Evolutionary conservation across 1,139 yeast species (phyloP).

Genomic region (Protomyces arabidopsidicola): DNA sequence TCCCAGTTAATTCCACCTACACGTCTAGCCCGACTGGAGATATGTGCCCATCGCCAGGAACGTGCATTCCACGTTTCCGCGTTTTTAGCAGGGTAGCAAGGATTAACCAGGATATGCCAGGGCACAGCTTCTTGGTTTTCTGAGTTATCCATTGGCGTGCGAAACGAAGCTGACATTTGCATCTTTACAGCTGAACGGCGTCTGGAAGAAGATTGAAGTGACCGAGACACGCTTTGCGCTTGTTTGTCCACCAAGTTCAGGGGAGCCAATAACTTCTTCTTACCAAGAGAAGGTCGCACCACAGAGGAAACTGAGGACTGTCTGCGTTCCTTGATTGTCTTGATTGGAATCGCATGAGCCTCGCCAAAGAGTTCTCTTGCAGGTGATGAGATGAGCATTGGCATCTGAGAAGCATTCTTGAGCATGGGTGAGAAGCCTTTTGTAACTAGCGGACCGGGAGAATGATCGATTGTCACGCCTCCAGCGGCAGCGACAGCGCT

Average conservation of each 20-base stretch:
- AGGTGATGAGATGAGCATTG: background rate
- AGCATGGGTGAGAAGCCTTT: background rate
- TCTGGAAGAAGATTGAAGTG: background rate
- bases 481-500: background rate
- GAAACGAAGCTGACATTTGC: background rate
- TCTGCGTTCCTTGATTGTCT: background rate
- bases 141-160: background rate
- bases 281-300: background rate
- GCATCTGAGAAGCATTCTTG: background rate
- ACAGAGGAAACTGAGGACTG: background rate
- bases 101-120: constrained; percentile 68
- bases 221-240: background rate
- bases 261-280: background rate
- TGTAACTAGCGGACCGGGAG: background rate
- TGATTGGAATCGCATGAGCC: background rate
- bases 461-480: background rate
- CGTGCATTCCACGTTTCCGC: constrained; percentile 46
- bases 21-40: constrained; percentile 33
- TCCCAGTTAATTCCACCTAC: constrained; percentile 73
- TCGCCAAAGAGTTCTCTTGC: background rate
- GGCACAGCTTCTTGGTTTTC: constrained; percentile 21
- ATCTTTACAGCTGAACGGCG: background rate
- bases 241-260: background rate
- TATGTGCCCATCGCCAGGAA: constrained; percentile 76
- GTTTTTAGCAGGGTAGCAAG: constrained; percentile 55